Evolutionary conservation across 1,139 yeast species (phyloP).

Genomic region (Saccharomyces hybrid): DNA sequence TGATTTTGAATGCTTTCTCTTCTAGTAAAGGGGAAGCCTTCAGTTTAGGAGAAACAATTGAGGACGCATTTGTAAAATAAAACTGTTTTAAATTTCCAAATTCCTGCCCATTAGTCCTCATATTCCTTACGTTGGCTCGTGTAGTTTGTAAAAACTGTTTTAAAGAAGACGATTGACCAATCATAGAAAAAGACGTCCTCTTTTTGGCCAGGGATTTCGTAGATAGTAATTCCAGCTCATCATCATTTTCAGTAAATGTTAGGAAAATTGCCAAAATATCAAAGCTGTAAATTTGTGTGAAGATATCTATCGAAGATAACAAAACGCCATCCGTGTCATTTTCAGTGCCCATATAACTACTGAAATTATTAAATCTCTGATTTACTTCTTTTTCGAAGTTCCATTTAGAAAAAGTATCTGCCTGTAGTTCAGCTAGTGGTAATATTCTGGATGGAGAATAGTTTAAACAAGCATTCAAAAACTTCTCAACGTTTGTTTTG

Average conservation of each 20-base stretch:
- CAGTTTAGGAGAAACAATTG: background rate
- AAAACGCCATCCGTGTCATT: background rate
- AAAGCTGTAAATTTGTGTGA: constrained; percentile 1
- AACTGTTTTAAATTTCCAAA: background rate
- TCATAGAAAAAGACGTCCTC: background rate
- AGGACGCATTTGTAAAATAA: background rate
- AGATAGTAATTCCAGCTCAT: background rate
- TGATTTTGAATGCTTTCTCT: constrained; percentile 10
- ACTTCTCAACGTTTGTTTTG: constrained; percentile 15
- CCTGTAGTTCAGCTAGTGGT: constrained; percentile 8
- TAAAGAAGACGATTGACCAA: background rate
- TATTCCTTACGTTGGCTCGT: background rate
- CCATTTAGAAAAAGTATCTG: constrained; percentile 7
- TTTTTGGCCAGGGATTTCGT: background rate
- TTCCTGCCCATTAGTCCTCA: background rate
- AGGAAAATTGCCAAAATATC: background rate
- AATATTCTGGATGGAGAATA: constrained; percentile 17
- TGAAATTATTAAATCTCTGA: background rate
- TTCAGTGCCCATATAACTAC: background rate
- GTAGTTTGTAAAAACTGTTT: background rate
- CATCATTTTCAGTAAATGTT: background rate
- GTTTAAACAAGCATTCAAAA: constrained; percentile 18
- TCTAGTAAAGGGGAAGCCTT: constrained; percentile 20
- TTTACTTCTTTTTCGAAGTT: constrained; percentile 1
- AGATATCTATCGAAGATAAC: constrained; percentile 2